phyloP scores from a whole-genome alignment of 495 filamentous ascomycete genomes.

The Talaromyces wortmannii region DNA sequence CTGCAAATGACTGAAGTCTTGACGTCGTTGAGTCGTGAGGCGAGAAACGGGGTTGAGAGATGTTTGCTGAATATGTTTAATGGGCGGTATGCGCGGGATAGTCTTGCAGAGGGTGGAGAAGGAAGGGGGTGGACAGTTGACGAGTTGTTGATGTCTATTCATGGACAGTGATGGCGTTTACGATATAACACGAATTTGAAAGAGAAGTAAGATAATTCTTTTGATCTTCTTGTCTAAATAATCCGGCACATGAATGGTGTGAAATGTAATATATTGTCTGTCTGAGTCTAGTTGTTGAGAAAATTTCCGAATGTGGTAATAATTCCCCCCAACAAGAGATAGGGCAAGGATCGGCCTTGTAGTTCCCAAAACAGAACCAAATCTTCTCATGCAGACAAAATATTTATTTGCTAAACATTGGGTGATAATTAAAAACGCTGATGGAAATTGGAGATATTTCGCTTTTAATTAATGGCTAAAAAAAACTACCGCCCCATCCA shows the following conservation, averaged over 20 bases:
- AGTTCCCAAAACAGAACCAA: too few species aligned
- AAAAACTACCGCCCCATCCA: conserved; percentile 73
- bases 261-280: too few species aligned
- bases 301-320: too few species aligned
- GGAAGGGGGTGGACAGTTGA: conserved; percentile 16
- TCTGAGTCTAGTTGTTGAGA: too few species aligned
- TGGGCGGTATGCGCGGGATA: conserved; percentile 1
- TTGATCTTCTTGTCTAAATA: too few species aligned
- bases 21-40: conserved; percentile 15
- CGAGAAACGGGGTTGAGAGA: conserved; percentile 17
- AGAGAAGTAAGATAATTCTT: too few species aligned
- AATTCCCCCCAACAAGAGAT: too few species aligned
- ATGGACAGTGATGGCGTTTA: conserved; percentile 6
- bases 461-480: background rate
- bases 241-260: too few species aligned
- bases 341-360: too few species aligned
- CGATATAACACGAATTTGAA: too few species aligned
- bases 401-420: background rate
- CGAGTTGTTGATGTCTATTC: conserved; percentile 17
- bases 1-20: conserved; percentile 14
- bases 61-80: conserved; percentile 20
- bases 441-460: background rate
- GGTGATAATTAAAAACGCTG: background rate
- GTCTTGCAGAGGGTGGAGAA: conserved; percentile 5
- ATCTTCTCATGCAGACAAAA: too few species aligned